A percentile compares a stretch with the other conserved stretches of the same genome.
Conservation (phyloP, 495 filamentous ascomycete genomes). For the Beverwykella pulmonaria region DNA sequence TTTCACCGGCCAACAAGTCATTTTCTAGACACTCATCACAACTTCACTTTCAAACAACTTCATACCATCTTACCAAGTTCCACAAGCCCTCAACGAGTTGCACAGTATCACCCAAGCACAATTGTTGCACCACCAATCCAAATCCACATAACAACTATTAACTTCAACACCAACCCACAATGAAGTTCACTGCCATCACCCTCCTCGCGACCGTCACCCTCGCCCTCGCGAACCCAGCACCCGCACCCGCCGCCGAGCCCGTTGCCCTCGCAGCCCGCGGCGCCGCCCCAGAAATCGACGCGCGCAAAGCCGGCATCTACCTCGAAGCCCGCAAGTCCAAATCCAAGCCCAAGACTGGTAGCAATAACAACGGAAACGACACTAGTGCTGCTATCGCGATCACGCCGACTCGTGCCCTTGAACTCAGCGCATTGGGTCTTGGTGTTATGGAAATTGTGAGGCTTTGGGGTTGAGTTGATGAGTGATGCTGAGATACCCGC, state of each 20-base stretch:
- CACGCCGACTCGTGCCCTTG: constrained; percentile 12
- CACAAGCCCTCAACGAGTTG: not conserved
- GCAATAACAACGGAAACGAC: constrained; percentile 9
- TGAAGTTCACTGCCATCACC: constrained; percentile 26
- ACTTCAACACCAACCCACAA: constrained; percentile 4
- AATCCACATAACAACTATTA: not conserved
- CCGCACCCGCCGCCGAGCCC: not conserved
- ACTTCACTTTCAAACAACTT: not conserved
- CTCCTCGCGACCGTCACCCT: constrained; percentile 30
- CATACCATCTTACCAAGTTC: not conserved
- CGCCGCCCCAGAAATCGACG: constrained; percentile 12
- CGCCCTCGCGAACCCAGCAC: constrained; percentile 25
- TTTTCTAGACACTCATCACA: no score
- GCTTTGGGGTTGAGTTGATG: constrained; percentile 9
- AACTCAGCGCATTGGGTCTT: constrained; percentile 19
- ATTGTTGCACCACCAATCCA: not conserved
- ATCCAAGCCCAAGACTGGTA: constrained; percentile 10
- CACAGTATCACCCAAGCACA: not conserved
- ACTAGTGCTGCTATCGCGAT: constrained; percentile 12
- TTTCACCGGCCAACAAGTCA: no score
- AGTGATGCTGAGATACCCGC: not conserved
- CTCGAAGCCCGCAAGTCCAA: constrained; percentile 20
- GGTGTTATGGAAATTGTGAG: constrained; percentile 14
- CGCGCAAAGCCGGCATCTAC: constrained; percentile 16
- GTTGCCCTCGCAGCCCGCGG: constrained; percentile 12